These are phyloP conservation scores for Cyclotella baltica DNA, from an alignment of 108 stramenopile species.

Conservation along the genomic window DNA sequence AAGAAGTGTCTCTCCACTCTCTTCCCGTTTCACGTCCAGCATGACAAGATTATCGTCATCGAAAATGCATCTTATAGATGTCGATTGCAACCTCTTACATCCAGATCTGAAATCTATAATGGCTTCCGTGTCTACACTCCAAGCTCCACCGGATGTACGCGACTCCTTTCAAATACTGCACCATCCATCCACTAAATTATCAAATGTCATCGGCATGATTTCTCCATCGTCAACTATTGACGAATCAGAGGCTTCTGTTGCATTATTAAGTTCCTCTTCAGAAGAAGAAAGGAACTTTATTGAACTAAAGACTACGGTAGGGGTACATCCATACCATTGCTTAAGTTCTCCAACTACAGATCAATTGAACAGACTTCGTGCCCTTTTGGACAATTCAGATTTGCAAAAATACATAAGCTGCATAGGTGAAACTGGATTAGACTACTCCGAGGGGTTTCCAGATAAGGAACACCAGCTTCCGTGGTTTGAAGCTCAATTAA, in stretches of 20 bases:
- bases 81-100: slow-evolving; percentile 42
- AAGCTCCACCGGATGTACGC: background rate
- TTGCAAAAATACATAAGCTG: slow-evolving; percentile 48
- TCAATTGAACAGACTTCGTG: slow-evolving; percentile 18
- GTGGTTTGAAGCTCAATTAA: slow-evolving; percentile 71
- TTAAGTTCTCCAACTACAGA: slow-evolving; percentile 16
- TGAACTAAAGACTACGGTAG: slow-evolving; percentile 61
- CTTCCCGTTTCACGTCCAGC: background rate
- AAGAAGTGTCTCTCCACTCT: too few species aligned
- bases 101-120: slow-evolving; percentile 31
- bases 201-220: slow-evolving; percentile 73
- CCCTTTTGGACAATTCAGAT: slow-evolving; percentile 20
- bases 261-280: slow-evolving; percentile 29
- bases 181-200: slow-evolving; percentile 36
- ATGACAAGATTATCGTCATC: background rate
- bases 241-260: slow-evolving; percentile 53
- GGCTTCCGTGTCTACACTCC: slow-evolving; percentile 9
- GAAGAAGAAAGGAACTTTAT: slow-evolving; percentile 34
- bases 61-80: slow-evolving; percentile 20
- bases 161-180: slow-evolving; percentile 38
- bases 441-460: slow-evolving; percentile 83
- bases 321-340: slow-evolving; percentile 85
- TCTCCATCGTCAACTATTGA: slow-evolving; percentile 77
- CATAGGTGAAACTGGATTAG: slow-evolving; percentile 84
- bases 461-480: slow-evolving; percentile 60